Conservation (phyloP, 2,329 filamentous ascomycete genomes). For the Pseudocercospora fuligena region DNA sequence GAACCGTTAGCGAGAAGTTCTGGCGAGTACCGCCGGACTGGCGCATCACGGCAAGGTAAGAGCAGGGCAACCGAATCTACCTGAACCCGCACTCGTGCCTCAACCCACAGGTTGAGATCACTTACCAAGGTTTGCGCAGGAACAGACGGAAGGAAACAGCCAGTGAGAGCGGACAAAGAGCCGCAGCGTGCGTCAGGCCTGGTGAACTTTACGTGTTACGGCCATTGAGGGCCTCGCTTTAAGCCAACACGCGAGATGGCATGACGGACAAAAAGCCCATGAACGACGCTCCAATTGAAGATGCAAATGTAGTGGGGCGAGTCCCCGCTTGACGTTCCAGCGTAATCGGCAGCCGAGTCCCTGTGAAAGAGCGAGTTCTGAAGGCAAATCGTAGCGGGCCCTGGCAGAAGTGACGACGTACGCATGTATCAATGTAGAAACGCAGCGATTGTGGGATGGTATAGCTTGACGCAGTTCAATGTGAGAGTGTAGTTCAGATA, state of each 20-base stretch:
- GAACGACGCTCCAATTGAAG: conserved; percentile 16
- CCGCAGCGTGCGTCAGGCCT: conserved; percentile 7
- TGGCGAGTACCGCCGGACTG: neutral
- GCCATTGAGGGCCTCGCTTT: neutral
- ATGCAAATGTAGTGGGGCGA: conserved; percentile 15
- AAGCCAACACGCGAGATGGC: conserved; percentile 7
- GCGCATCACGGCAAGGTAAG: neutral
- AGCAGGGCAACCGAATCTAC: neutral
- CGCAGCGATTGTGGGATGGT: neutral
- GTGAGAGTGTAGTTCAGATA: conserved; percentile 7
- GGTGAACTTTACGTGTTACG: conserved; percentile 1
- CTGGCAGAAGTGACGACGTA: conserved; percentile 6
- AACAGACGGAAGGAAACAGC: neutral
- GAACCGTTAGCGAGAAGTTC: neutral
- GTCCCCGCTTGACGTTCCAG: conserved; percentile 9
- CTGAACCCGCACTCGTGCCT: conserved; percentile 19
- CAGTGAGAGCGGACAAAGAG: conserved; percentile 2
- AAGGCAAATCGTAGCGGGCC: neutral
- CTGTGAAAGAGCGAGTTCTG: neutral
- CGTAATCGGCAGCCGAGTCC: conserved; percentile 11
- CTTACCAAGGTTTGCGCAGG: neutral
- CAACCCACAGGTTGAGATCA: conserved; percentile 21
- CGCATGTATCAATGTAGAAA: conserved; percentile 5
- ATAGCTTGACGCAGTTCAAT: neutral
- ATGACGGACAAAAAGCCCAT: conserved; percentile 6